Evolutionary conservation across 2,329 filamentous ascomycete species (phyloP).

Genomic region (Fusarium metavorans): DNA sequence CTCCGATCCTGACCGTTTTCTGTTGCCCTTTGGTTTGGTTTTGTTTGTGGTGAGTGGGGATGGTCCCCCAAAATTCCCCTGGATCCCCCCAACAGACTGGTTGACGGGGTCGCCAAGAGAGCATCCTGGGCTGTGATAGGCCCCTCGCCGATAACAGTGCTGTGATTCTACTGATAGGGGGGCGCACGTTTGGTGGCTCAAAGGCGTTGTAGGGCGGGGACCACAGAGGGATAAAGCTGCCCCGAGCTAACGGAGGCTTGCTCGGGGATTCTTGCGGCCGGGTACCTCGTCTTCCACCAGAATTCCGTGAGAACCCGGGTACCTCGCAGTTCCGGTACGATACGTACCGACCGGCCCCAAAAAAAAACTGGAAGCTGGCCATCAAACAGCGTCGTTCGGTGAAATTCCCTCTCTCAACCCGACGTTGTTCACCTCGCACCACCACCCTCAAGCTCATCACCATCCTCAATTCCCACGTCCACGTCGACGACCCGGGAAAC

Average conservation of each 20-base stretch:
- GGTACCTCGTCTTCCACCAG: constrained; percentile 29
- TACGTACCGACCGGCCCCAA: constrained; percentile 48
- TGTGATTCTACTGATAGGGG: constrained; percentile 25
- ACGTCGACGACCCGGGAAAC: constrained; percentile 43
- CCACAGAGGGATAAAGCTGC: constrained; percentile 45
- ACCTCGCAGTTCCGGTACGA: constrained; percentile 46
- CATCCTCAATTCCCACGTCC: constrained; percentile 42
- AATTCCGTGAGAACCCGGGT: constrained; percentile 29
- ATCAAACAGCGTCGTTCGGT: constrained; percentile 42
- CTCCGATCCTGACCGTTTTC: constrained; percentile 22
- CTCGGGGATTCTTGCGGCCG: constrained; percentile 42
- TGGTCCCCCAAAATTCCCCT: constrained; percentile 41
- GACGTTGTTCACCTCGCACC: constrained; percentile 43
- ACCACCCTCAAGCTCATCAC: constrained; percentile 41
- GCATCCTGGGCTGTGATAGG: constrained; percentile 31
- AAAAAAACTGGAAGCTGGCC: constrained; percentile 47
- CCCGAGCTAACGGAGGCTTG: constrained; percentile 44
- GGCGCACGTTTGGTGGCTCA: constrained; percentile 19
- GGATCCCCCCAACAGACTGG: constrained; percentile 44
- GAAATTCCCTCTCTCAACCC: constrained; percentile 50
- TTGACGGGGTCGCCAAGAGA: constrained; percentile 25
- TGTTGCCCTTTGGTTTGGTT: constrained; percentile 13
- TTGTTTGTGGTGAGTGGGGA: constrained; percentile 32
- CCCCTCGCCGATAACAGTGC: constrained; percentile 15
- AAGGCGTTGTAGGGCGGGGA: constrained; percentile 35